Percentiles rank a stretch among this genome's conserved stretches.
Conservation (phyloP, 805 yeast genomes). For the Candida ipomoeae region DNA sequence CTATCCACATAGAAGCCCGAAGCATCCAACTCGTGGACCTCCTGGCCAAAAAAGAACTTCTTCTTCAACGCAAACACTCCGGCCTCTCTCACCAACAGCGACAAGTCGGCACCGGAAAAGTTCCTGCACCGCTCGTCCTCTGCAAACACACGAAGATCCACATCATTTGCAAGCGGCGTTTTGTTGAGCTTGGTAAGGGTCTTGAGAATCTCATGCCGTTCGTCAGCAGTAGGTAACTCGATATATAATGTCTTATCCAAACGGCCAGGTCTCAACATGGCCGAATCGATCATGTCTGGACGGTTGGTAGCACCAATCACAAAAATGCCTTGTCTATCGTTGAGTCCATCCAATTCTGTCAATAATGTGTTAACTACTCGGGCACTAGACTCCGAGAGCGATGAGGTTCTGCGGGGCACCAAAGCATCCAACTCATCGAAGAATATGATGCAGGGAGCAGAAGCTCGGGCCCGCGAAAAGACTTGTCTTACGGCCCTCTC, state of each 20-base stretch:
- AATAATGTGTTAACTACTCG: constrained; percentile 92
- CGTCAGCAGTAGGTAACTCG: constrained; percentile 77
- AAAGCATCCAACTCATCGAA: constrained; percentile 95
- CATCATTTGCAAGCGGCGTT: constrained; percentile 66
- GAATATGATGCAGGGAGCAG: constrained; percentile 90
- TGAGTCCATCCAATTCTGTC: constrained; percentile 92
- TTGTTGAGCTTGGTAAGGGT: constrained; percentile 69
- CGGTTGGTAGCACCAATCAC: constrained; percentile 96
- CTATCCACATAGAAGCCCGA: constrained; percentile 35
- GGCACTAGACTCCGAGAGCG: constrained; percentile 83
- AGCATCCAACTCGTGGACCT: constrained; percentile 36
- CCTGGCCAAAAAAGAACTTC: constrained; percentile 51
- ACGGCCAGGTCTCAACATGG: constrained; percentile 96
- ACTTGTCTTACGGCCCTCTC: constrained; percentile 93
- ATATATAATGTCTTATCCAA: constrained; percentile 89
- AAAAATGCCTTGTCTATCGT: constrained; percentile 87
- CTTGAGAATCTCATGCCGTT: constrained; percentile 74
- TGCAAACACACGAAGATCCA: constrained; percentile 61
- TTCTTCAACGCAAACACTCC: constrained; percentile 81
- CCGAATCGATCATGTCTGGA: constrained; percentile 98
- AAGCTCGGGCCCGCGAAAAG: constrained; percentile 85
- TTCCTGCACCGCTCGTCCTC: constrained; percentile 77
- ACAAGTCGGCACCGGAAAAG: constrained; percentile 94
- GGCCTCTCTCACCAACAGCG: constrained; percentile 91
- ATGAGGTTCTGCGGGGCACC: constrained; percentile 88